Evolutionary conservation across 1,139 yeast genomes (phyloP).

Genomic region (Geotrichum citri-aurantii): DNA sequence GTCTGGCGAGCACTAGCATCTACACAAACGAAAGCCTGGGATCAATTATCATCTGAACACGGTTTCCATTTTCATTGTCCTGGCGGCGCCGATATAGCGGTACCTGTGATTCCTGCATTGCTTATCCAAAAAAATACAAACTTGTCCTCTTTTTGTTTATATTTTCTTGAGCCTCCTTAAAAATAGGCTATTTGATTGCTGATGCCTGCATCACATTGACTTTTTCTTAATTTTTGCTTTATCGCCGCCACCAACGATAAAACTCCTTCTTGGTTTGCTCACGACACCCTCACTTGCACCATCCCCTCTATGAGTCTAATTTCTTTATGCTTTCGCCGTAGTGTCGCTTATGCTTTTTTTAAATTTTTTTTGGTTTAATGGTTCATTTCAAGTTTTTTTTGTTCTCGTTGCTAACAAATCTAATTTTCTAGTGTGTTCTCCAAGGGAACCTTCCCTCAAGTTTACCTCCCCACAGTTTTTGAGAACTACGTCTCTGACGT

Average conservation of each 20-base stretch:
- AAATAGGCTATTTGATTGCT: neutral
- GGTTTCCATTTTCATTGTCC: neutral
- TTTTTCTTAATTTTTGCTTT: neutral
- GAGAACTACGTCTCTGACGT: conserved; percentile 94
- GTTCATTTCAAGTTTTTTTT: too few species aligned
- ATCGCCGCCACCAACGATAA: neutral
- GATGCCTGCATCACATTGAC: neutral
- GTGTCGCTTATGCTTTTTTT: neutral
- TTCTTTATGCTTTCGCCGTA: neutral
- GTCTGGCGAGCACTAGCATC: neutral
- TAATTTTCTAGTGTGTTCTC: conserved; percentile 52
- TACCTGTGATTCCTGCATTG: neutral
- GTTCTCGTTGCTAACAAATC: neutral
- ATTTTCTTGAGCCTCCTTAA: conserved; percentile 15
- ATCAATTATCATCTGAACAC: neutral
- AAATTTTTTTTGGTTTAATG: too few species aligned
- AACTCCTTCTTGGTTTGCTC: neutral
- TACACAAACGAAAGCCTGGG: neutral
- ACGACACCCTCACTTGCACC: neutral
- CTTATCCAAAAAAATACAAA: neutral
- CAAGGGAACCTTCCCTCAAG: conserved; percentile 93
- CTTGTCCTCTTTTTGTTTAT: neutral
- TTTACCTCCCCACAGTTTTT: conserved; percentile 91
- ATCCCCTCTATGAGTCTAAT: neutral
- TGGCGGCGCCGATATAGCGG: neutral